These are phyloP conservation scores for Pseudopithomyces maydicus DNA, from an alignment of 2,329 filamentous ascomycete species.

Conservation along the genomic window DNA sequence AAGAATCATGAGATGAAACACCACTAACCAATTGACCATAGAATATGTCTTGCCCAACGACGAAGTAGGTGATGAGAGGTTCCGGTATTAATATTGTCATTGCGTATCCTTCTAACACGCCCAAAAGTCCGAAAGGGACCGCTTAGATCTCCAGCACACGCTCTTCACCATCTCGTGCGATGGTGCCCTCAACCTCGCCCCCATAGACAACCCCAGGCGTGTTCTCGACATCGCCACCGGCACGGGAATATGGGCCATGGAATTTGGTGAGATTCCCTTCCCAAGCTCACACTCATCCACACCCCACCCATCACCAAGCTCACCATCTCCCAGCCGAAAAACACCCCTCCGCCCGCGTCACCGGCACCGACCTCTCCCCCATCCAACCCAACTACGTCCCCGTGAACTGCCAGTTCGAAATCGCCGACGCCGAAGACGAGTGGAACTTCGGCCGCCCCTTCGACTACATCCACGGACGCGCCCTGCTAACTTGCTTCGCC, in stretches of 20 bases:
- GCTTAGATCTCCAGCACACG: conserved; percentile 29
- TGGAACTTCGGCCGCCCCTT: conserved; percentile 60
- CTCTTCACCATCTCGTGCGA: conserved; percentile 25
- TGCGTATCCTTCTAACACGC: neutral
- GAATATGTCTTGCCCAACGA: conserved; percentile 30
- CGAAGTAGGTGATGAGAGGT: conserved; percentile 12
- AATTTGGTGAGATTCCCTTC: conserved; percentile 4
- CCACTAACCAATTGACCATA: neutral
- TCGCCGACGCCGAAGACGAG: conserved; percentile 45
- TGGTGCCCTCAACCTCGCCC: conserved; percentile 15
- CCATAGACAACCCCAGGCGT: conserved; percentile 14
- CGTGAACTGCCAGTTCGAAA: conserved; percentile 30
- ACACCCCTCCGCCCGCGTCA: conserved; percentile 20
- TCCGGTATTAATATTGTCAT: neutral
- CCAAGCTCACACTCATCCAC: neutral
- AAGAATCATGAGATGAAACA: neutral
- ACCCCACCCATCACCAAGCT: neutral
- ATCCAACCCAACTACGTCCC: conserved; percentile 31
- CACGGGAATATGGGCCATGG: conserved; percentile 23
- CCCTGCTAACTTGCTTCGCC: conserved; percentile 57
- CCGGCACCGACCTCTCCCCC: conserved; percentile 37
- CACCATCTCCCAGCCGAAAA: conserved; percentile 17
- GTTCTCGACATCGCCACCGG: conserved; percentile 30
- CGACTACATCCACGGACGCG: conserved; percentile 61
- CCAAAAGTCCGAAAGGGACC: conserved; percentile 24